Evolutionary conservation across 495 filamentous ascomycete genomes (phyloP), one percentile per base, ranked within the genome.

Genomic region (Parathielavia appendiculata): DNA sequence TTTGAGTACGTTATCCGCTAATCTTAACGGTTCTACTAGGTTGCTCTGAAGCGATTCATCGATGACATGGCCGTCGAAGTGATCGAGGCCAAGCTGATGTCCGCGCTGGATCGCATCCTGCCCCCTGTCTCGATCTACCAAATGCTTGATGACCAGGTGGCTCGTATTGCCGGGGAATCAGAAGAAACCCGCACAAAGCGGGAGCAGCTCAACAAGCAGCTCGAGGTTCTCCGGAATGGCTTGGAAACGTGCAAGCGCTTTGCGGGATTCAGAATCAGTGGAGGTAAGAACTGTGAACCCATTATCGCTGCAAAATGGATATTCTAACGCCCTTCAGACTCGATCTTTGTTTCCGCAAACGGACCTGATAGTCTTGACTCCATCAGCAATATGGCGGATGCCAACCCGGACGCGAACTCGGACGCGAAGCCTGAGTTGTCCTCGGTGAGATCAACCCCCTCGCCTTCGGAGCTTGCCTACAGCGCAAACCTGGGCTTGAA

Each of bases 31-130:
- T 2, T 0, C 50, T 16, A n/a, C 19, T 30, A 86, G 85, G 79
- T 87, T 62, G 79, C 84, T 0, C 65, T 85, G 52, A 75, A 80
- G 59, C 77, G 74, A 0, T 86, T 89, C 63, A 68, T 85, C n/a
- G 83, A 89, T 39, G 81, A 87, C 44, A 60, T 87, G 26, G 74
- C 79, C 16, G 76, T 75, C 5, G 72, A 84, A 40, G 84, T 78
- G 4, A 79, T 86, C 35, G 84, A 88, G 51, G 73, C 75, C 30
- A 81, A 81, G 63, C 74, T 87, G 40, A 68, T 87, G n/a, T 61
- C 59, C 17, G 59, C 63, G 10, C 66, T 83, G 13, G 52, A 63
- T 44, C 59, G 63, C 43, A 76, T 81, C 39, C 66, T 79, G 48
- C 73, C 73, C 2, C 74, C 80, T 0, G 58, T 74, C 5, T 61